Evolutionary conservation across 2,329 filamentous ascomycete genomes (phyloP), one percentile per base, ranked within the genome.

Genomic region (Dothideomycetes sp.): DNA sequence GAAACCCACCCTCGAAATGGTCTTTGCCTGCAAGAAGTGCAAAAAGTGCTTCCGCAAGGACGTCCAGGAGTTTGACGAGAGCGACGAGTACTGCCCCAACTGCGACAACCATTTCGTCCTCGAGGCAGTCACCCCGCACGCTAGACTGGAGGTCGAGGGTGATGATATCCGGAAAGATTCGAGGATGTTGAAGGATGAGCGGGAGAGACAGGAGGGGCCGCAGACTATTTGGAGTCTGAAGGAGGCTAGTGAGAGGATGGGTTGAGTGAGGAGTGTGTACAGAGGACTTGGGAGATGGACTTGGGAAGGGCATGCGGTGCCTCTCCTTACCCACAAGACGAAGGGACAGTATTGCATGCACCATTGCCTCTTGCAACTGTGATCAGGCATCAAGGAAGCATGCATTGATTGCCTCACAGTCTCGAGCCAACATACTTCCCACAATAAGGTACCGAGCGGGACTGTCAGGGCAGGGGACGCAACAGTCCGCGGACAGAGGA

Each of bases 91-190:
- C 72, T 98, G 91, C 69, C 93, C 91, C 16, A 85, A 95, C 67
- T 98, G 91, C 69, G 91, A 98, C 60, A 98, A 98, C 66, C 93
- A 98, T 64, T 98, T 88, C 57, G 83, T 98, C 30, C 71, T 98
- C 47, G 88, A 96, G 4, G 93, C 91, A 37, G 64, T 82, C 51
- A 84, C 81, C 4, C 85, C 91, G 16, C 84, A 93, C 63, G 75
- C 88, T 8, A 75, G 82, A 27, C 65, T 98, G 37, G 77, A 88
- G 49, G 75, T 98, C 37, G 91, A 98, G 67, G 84, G 89, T 45
- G 89, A 93, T 47, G 93, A 98, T 64, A 79, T 80, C 3, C 73
- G 91, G 44, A 73, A 88, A 52, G 85, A 98, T 62, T 77, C 75
- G 53, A 74, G 77, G 44, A 95, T 98, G 85, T 69, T 98, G 52